Evolutionary conservation across 345 rosid species (phyloP), one percentile per base, ranked within the genome.

Genomic region (Acer negundo): DNA sequence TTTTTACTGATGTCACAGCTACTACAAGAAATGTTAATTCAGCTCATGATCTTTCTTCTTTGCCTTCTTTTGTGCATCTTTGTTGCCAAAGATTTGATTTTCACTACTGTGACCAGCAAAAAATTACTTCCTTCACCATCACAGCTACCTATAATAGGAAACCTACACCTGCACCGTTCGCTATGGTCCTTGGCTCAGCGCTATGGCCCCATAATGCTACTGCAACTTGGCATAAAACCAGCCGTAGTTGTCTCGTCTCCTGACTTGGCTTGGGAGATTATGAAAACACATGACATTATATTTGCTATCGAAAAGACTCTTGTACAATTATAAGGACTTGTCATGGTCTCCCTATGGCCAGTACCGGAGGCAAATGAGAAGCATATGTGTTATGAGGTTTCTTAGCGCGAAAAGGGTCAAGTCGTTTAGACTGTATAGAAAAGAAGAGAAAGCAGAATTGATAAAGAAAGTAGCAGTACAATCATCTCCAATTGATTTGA

Each of bases 291-390:
- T 22, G 78, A 73, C 12, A 6, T 63, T 3, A n/a, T 42, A 3
- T 70, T 81, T 56, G 51, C 81, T 2, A 74, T 74, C 63, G 2
- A 74, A 69, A 23, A 68, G 42, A 26, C 62, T 69, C 6, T 47
- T 70, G 8, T 77, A 81, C 19, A 58, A 77, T 17, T 61, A 55
- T 58, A 67, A 3, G 19, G 74, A 69, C 72, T 19, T 77, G 38
- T 69, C 74, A 13, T 51, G 66, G 65, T 55, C 78, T 15, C 75
- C 81, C 0, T 74, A 74, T 10, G 78, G 78, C 2, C 74, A 69
- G 67, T 73, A 74, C 46, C 77, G 80, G 80, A 77, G 80, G 56
- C 76, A 81, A 40, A 73, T 73, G 78, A 77, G 68, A 44, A 74
- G 77, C 62, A 69, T 69, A 28, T 69, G 84, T 3, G 74, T 55